Evolutionary conservation across 225 moss, liverwort and hornwort species (phyloP), one percentile per base, ranked within the genome.

Genomic region (Pseudoscleropodium purum): DNA sequence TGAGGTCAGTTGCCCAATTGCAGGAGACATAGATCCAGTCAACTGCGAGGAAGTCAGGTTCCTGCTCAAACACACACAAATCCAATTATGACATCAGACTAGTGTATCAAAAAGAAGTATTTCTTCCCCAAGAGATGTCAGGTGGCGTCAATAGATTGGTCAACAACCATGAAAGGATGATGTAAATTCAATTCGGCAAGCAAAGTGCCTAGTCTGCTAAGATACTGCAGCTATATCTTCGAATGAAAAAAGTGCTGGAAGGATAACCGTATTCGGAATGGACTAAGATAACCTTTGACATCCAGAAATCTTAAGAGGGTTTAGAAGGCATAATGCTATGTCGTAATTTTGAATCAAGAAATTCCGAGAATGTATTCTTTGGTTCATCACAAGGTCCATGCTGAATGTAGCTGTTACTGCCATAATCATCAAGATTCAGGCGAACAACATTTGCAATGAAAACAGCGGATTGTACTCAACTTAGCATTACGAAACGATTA

Each of bases 1-100:
- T 33, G 85, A 87, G 11, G 92, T 88, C 85, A 95, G 89, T 31
- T 86, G 82, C 65, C 91, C 94, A 76, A 95, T 89, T 27, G 81
- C 89, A 10, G 93, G 87, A 67, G 92, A 76, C 57, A 95, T 79
- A 25, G 90, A 89, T 31, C 94, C 94, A 25, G 80, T 84, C 82
- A 95, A 82, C 52, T 87, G 83, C 62, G 87, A 75, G 62, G 85
- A 87, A 33, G 82, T 89, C 89, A 93, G 84, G 83, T 93, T 94
- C 86, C 94, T 94, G 90, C 69, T 75, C 88, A 87, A 68, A 76
- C 64, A 75, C 76, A 59, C 66, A 84, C 60, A 83, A 54, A 79
- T 60, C 18, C 66, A 64, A n/a, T 16, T 29, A 39, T 21, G 54
- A 6, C 39, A 62, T 78, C 54, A 69, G 37, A 52, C 29, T 10